Evolutionary conservation across 2,329 filamentous ascomycete species (phyloP).

Genomic region (Lizonia empirigonia): DNA sequence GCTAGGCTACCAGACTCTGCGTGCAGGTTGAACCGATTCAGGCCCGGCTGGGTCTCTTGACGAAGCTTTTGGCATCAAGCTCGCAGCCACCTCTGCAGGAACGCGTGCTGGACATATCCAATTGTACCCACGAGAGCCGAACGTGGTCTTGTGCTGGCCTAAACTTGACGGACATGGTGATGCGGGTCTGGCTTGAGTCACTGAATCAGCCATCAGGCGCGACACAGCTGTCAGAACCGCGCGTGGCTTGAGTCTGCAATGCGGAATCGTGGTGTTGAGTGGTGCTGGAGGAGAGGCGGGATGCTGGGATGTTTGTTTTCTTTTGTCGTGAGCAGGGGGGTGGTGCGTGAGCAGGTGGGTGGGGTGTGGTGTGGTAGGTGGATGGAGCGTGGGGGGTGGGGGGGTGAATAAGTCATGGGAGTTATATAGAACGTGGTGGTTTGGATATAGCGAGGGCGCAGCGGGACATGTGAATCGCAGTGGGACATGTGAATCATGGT

Average conservation of each 20-base stretch:
- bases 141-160: constrained; percentile 9
- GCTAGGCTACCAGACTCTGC: constrained; percentile 4
- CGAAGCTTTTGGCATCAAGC: constrained; percentile 1
- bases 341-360: too few species aligned
- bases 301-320: too few species aligned
- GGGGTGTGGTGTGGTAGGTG: too few species aligned
- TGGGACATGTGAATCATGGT: too few species aligned
- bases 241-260: constrained; percentile 21
- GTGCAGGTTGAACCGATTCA: constrained; percentile 1
- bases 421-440: too few species aligned
- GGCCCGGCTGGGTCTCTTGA: not conserved
- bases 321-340: too few species aligned
- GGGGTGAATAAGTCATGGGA: too few species aligned
- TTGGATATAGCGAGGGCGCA: too few species aligned
- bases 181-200: constrained; percentile 3
- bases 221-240: constrained; percentile 22
- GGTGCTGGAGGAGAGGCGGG: too few species aligned
- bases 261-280: constrained; percentile 16
- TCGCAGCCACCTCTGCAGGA: constrained; percentile 23
- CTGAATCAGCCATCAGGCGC: constrained; percentile 6
- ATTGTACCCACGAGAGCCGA: not conserved
- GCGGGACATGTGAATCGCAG: too few species aligned
- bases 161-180: not conserved
- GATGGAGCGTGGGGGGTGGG: too few species aligned
- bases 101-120: constrained; percentile 13